Evolutionary conservation across 148 eudicot genomes (phyloP), one percentile per base, ranked within the genome.

Genomic region (Spergularia marina): DNA sequence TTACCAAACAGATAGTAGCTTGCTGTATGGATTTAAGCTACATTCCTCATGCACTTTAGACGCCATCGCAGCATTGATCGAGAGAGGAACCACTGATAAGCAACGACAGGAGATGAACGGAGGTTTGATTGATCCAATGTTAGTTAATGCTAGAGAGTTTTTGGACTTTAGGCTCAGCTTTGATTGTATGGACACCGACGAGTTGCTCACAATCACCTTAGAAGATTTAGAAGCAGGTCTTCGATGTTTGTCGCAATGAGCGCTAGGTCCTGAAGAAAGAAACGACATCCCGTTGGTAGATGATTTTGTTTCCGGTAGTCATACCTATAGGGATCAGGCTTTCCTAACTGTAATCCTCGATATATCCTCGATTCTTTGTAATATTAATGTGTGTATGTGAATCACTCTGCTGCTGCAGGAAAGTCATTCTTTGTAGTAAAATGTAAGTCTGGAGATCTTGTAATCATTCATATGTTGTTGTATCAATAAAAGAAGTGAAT

Each of bases 71-170:
- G 71, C 74, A 15, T 69, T 92, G 81, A 89, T 96, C n/a, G 93
- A 89, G 79, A 84, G 82, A 79, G 92, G 86, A 78, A 92, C 97
- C 18, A 84, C 86, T 8, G 98, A 87, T 56, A 84, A 88, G 78
- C 97, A 89, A 79, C 79, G 97, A 23, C 85, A 83, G 75, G 98
- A 89, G 86, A 87, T 91, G 99, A 96, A 96, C 41, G 99, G 99
- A 55, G 99, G 99, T 76, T 72, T 96, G 65, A 83, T 96, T 39
- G 97, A 89, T 81, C 91, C 99, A 7, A 82, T 89, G 99, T 78
- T 96, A 53, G 92, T 91, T 54, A 96, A 92, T 77, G 99, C 97
- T 8, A 84, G 98, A 77, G 98, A 96, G 75, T 85, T 81, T 80
- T 76, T 96, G 85, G 99, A 96, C 70, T 82, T 96, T 88, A 87